Evolutionary conservation across 352 stramenopile species (phyloP).

Genomic region (Phytophthora pini): DNA sequence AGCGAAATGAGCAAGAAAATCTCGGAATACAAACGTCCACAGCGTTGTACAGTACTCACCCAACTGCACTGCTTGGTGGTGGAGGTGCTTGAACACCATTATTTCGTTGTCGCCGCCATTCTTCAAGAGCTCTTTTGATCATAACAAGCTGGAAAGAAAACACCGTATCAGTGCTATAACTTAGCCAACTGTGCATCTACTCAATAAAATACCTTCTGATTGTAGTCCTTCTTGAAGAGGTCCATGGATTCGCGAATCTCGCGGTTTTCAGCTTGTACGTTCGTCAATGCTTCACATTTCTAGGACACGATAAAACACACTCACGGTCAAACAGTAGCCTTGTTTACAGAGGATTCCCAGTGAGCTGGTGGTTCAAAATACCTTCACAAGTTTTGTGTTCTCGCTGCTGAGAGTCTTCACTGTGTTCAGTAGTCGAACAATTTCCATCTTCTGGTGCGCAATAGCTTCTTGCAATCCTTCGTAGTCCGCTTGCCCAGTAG

Average conservation of each 20-base stretch:
- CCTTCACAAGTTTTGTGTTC: constrained; percentile 86
- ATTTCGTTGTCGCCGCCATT: constrained; percentile 80
- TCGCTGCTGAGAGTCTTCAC: constrained; percentile 88
- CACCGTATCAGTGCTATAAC: not conserved
- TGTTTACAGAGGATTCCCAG: not conserved
- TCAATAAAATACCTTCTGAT: constrained; percentile 72
- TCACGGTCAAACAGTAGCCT: constrained; percentile 1
- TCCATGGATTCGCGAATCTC: constrained; percentile 86
- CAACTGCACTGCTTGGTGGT: constrained; percentile 14
- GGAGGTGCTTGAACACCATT: constrained; percentile 14
- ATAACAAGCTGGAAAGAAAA: constrained; percentile 68
- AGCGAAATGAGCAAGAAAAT: constrained; percentile 7
- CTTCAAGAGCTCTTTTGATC: constrained; percentile 90
- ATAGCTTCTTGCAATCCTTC: constrained; percentile 65
- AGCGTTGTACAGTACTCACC: constrained; percentile 13
- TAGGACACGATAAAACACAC: constrained; percentile 21
- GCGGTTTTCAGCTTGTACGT: constrained; percentile 77
- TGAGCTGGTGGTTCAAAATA: constrained; percentile 21
- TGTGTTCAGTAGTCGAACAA: constrained; percentile 79
- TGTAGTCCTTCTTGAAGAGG: constrained; percentile 87
- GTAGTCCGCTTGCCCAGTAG: constrained; percentile 31
- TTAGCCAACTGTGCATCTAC: no score
- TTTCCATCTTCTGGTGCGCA: constrained; percentile 82
- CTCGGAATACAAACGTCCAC: not conserved
- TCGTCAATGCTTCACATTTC: constrained; percentile 82